A percentile compares a stretch with the other conserved stretches of the same genome.
Conservation (phyloP, 164 flowering plant genomes). For the Dillenia turbinata region DNA sequence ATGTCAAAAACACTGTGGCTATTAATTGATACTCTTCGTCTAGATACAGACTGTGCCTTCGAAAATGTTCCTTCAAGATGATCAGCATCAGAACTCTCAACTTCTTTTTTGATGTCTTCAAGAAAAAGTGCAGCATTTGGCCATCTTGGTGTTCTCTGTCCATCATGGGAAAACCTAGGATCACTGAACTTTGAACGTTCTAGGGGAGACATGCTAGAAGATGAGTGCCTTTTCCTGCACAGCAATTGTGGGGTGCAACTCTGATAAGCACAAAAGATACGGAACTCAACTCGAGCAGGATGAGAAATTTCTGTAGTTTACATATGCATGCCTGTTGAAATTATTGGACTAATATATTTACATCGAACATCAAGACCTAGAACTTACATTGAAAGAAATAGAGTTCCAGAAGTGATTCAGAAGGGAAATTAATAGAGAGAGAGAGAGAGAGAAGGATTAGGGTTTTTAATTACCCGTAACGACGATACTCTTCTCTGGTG, state of each 20-base stretch:
- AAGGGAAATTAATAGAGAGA: neutral
- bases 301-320: too few species aligned
- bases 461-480: slow-evolving; percentile 55
- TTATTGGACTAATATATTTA: too few species aligned
- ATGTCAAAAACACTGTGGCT: slow-evolving; percentile 24
- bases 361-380: too few species aligned
- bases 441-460: neutral
- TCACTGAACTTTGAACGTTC: slow-evolving; percentile 46
- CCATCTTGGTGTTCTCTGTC: slow-evolving; percentile 41
- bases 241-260: neutral
- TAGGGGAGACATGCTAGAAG: slow-evolving; percentile 47
- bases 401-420: neutral
- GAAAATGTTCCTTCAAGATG: slow-evolving; percentile 33
- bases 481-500: slow-evolving; percentile 65
- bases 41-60: slow-evolving; percentile 30
- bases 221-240: slow-evolving; percentile 60
- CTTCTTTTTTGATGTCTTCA: slow-evolving; percentile 86
- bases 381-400: too few species aligned
- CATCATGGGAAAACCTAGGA: slow-evolving; percentile 42
- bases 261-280: neutral
- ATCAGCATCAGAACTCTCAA: slow-evolving; percentile 40
- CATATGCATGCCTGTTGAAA: too few species aligned
- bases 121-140: slow-evolving; percentile 81
- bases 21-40: slow-evolving; percentile 43
- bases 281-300: too few species aligned